Percentiles rank a stretch among this genome's conserved stretches.
phyloP scores from a whole-genome alignment of 305 asterid species.

The Fraxinus sp. region DNA sequence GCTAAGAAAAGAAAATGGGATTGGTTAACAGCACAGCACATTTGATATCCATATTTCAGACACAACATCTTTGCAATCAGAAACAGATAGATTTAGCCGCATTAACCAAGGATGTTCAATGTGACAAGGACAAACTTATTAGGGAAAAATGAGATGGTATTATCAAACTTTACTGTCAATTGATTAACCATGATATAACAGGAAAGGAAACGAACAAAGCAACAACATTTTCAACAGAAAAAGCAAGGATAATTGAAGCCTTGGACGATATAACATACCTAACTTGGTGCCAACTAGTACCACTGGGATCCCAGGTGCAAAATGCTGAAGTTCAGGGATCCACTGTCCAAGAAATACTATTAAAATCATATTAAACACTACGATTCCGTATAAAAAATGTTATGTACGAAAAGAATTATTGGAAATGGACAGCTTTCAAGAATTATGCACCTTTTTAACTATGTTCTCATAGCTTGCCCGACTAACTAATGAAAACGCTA shows the following conservation, averaged over 20 bases:
- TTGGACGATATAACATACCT: conserved; percentile 45
- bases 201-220: not conserved
- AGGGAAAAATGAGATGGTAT: not conserved
- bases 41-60: not conserved
- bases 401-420: conserved; percentile 3
- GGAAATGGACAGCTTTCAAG: not conserved
- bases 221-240: not conserved
- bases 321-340: conserved; percentile 98
- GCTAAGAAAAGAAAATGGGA: not conserved
- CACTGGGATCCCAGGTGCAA: conserved; percentile 85
- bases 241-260: not conserved
- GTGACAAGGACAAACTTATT: not conserved
- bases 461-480: conserved; percentile 95
- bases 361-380: conserved; percentile 19
- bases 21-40: not conserved
- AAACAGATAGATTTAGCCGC: not conserved
- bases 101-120: not conserved
- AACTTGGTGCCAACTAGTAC: conserved; percentile 91
- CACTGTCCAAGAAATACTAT: conserved; percentile 60
- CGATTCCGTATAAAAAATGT: not conserved
- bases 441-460: conserved; percentile 63
- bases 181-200: not conserved
- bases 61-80: not conserved
- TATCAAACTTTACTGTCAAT: not conserved
- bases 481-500: conserved; percentile 87